These are phyloP conservation scores for Ziziphus jujuba DNA, from an alignment of 306 rosid genomes.

Conservation along the genomic window DNA sequence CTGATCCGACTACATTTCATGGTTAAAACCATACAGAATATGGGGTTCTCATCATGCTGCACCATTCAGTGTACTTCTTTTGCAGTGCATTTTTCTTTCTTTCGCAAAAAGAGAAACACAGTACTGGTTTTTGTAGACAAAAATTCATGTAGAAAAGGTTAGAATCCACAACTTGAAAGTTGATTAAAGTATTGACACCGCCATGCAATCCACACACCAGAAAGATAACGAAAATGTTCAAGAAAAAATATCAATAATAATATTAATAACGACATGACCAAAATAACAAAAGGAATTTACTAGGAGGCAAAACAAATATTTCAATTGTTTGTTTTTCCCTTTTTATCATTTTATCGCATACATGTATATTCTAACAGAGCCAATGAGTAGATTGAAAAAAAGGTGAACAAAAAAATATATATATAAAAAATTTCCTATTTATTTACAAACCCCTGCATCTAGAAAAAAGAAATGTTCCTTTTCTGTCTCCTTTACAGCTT, in stretches of 20 bases:
- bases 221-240: no score
- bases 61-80: no score
- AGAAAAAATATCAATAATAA: not conserved
- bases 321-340: conserved; percentile 38
- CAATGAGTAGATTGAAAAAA: conserved; percentile 43
- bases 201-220: no score
- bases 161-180: no score
- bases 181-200: no score
- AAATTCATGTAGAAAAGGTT: no score
- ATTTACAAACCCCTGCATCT: conserved; percentile 61
- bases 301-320: conserved; percentile 21
- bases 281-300: conserved; percentile 11
- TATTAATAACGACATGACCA: not conserved
- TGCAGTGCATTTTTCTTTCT: no score
- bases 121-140: no score
- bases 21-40: no score
- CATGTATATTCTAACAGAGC: conserved; percentile 53
- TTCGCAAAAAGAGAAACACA: no score
- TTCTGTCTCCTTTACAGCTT: conserved; percentile 55
- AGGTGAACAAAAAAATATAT: conserved; percentile 11
- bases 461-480: conserved; percentile 25
- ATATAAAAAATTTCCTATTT: conserved; percentile 58
- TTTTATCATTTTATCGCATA: conserved; percentile 41
- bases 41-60: no score
- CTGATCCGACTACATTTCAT: no score